These are phyloP conservation scores for Mycena latifolia DNA, from an alignment of 768 basidiomycete species.

Conservation along the genomic window DNA sequence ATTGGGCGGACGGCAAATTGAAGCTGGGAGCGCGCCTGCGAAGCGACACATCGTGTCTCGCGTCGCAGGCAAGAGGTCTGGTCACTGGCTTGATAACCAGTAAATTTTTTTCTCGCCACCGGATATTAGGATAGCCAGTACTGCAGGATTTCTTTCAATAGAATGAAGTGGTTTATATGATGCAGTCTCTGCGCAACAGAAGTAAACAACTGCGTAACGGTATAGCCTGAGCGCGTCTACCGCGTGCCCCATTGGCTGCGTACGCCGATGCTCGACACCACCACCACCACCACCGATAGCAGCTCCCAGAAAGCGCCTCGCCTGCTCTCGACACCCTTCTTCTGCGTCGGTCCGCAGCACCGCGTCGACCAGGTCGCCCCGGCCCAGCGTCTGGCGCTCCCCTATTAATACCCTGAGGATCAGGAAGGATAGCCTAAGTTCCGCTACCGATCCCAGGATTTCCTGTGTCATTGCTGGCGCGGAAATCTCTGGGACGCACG, in stretches of 20 bases:
- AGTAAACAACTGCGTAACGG: no score
- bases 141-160: slow-evolving; percentile 1
- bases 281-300: slow-evolving; percentile 30
- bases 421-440: slow-evolving; percentile 29
- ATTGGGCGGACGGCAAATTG: slow-evolving; percentile 8
- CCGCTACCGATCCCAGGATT: slow-evolving; percentile 18
- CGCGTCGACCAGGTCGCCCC: slow-evolving; percentile 31
- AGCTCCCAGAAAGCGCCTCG: slow-evolving; percentile 12
- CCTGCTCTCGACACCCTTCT: slow-evolving; percentile 31
- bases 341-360: slow-evolving; percentile 33
- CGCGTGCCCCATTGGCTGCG: slow-evolving; percentile 9
- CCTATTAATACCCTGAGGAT: slow-evolving; percentile 27
- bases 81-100: slow-evolving; percentile 34
- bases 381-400: slow-evolving; percentile 33
- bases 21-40: not conserved
- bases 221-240: slow-evolving; percentile 16
- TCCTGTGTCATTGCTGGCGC: slow-evolving; percentile 29
- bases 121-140: not conserved
- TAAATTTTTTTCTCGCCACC: slow-evolving; percentile 4
- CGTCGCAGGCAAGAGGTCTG: slow-evolving; percentile 33
- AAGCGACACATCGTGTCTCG: slow-evolving; percentile 33
- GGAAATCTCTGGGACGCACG: slow-evolving; percentile 15
- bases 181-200: no score
- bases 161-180: slow-evolving; percentile 27
- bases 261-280: no score